Evolutionary conservation across 163 green algal genomes (phyloP), one percentile per base, ranked within the genome.

Genomic region (Scenedesmus sp.): DNA sequence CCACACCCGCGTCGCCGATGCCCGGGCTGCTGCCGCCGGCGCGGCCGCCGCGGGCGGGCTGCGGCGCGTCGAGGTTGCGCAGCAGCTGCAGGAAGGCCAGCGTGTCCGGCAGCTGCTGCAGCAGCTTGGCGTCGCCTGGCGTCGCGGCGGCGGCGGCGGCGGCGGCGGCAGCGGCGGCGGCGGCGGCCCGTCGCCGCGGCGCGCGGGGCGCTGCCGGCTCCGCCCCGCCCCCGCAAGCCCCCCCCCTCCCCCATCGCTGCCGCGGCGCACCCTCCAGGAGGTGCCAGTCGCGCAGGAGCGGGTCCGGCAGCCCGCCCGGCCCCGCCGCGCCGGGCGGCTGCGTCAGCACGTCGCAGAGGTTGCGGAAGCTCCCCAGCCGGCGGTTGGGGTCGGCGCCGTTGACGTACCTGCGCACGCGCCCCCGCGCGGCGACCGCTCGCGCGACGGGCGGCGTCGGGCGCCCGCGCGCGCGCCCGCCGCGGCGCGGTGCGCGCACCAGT

Each of bases 61-160:
- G 24, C 17, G 44, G 29, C 57, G 28, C 53, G 7, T 71, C 69
- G 53, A 92, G 50, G 11, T 39, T 31, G 15, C 53, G 65, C 60
- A 92, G 75, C 64, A 81, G 42, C 28, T 79, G 53, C 63, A 92
- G 76, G 74, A 92, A 92, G 0, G 15, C 42, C 11, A 77, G 44
- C 0, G 85, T 91, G 75, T 91, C 87, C 36, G 81, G 69, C 48
- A 82, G 77, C 5, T 72, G 24, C n/a, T 80, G 64, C 42, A 87
- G 58, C 58, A 63, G 39, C 6, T 63, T 63, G 51, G 9, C 5
- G 20, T 53, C 45, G 26, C 58, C 75, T 84, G 67, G n/a, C n/a
- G n/a, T n/a, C n/a, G n/a, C n/a, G n/a, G n/a, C n/a, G n/a, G n/a
- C n/a, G n/a, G n/a, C n/a, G n/a, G n/a, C n/a, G n/a, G n/a, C n/a